Conservation (phyloP, 345 rosid genomes). For the Eucalyptus tenuipes region DNA sequence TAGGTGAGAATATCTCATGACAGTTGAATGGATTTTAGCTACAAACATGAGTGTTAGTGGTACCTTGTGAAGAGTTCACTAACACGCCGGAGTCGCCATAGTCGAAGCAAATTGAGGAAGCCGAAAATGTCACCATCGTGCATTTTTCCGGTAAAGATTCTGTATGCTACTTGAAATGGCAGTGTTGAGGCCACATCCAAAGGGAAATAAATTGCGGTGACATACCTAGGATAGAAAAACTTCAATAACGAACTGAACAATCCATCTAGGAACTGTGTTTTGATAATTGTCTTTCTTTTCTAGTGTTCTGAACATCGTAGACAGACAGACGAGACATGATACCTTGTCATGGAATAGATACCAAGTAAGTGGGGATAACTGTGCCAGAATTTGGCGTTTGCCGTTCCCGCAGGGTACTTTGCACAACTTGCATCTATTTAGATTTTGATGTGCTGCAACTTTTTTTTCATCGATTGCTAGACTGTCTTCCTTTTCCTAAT, state of each 20-base stretch:
- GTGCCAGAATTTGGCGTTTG: neutral
- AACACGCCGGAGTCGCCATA: conserved; percentile 90
- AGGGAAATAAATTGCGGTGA: conserved; percentile 40
- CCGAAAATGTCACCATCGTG: conserved; percentile 29
- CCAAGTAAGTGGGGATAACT: neutral
- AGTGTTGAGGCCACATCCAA: conserved; percentile 88
- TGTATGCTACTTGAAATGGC: conserved; percentile 50
- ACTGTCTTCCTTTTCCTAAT: neutral
- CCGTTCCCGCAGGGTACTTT: neutral
- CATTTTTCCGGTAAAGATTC: conserved; percentile 23
- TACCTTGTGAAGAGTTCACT: conserved; percentile 68
- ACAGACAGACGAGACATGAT: neutral
- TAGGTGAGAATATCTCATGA: neutral
- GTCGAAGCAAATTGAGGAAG: conserved; percentile 77
- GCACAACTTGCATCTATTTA: neutral
- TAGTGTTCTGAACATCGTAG: neutral
- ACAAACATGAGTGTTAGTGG: neutral
- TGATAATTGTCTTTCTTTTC: neutral
- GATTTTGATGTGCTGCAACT: neutral
- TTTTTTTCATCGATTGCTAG: neutral
- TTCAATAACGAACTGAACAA: neutral
- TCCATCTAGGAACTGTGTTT: neutral
- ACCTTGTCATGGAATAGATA: neutral
- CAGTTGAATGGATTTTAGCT: neutral
- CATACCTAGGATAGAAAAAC: conserved; percentile 26